Conservation (phyloP, 352 stramenopile genomes). For the Aphanomyces euteiches region DNA sequence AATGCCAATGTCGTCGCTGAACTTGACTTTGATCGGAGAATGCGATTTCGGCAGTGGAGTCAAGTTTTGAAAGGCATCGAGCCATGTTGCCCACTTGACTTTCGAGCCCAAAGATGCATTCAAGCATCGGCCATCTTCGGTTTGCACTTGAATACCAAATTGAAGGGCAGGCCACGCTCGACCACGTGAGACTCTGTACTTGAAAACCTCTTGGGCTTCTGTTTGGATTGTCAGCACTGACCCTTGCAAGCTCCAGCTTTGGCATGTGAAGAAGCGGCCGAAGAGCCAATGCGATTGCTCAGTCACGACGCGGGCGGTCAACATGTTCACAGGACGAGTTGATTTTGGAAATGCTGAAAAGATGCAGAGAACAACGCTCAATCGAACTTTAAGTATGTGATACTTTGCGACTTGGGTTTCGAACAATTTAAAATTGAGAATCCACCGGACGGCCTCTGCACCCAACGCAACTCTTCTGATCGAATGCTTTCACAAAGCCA, state of each 20-base stretch:
- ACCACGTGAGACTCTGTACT: background rate
- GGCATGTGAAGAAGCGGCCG: slow-evolving; percentile 3
- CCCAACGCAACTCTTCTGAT: no score
- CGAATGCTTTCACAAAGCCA: no score
- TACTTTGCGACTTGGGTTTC: no score
- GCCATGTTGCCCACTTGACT: slow-evolving; percentile 13
- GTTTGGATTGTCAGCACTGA: background rate
- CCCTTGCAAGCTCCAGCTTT: background rate
- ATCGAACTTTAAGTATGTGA: no score
- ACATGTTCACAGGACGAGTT: no score
- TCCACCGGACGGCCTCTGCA: no score
- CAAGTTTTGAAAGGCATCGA: slow-evolving; percentile 13
- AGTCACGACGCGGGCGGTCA: background rate
- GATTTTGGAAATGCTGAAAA: no score
- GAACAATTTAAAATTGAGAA: no score
- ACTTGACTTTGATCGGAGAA: background rate
- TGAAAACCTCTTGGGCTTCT: background rate
- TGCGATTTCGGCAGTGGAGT: slow-evolving; percentile 2
- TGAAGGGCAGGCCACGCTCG: background rate
- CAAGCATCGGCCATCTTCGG: background rate
- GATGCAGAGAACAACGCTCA: no score
- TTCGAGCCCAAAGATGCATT: background rate
- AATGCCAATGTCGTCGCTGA: slow-evolving; percentile 11
- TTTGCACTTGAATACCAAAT: slow-evolving; percentile 14
- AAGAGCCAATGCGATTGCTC: slow-evolving; percentile 11